Evolutionary conservation across 352 stramenopile genomes (phyloP).

Genomic region (Phytophthora nicotianae): DNA sequence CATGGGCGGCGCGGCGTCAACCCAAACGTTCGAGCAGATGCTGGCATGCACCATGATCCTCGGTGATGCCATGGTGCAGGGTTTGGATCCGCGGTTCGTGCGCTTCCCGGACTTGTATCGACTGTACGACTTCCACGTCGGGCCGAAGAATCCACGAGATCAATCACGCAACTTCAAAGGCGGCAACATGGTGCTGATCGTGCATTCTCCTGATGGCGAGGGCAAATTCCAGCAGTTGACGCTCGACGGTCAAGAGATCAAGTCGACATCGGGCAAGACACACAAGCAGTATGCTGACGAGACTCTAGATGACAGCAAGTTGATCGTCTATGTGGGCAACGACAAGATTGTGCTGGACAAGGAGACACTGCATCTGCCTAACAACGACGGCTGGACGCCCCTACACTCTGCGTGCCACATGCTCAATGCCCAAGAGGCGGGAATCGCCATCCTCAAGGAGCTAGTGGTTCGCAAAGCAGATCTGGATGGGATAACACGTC

Average conservation of each 20-base stretch:
- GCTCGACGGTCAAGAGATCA: constrained; percentile 29
- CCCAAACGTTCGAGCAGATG: constrained; percentile 80
- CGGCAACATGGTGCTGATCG: constrained; percentile 70
- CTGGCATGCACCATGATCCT: constrained; percentile 87
- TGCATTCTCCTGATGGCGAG: constrained; percentile 53
- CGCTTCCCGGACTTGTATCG: constrained; percentile 84
- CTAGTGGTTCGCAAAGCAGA: constrained; percentile 61
- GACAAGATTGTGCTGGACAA: constrained; percentile 81
- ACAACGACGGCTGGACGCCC: constrained; percentile 83
- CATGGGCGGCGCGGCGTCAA: constrained; percentile 78
- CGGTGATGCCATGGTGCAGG: constrained; percentile 81
- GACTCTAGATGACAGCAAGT: constrained; percentile 35
- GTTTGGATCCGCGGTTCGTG: constrained; percentile 78
- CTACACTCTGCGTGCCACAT: constrained; percentile 80
- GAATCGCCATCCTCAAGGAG: constrained; percentile 74
- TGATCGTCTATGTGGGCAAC: constrained; percentile 70
- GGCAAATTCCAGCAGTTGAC: constrained; percentile 59
- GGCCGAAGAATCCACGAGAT: constrained; percentile 52
- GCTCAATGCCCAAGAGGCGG: constrained; percentile 70
- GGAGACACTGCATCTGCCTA: constrained; percentile 63
- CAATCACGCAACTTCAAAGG: constrained; percentile 50
- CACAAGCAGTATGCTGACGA: constrained; percentile 30
- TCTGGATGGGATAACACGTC: constrained; percentile 67
- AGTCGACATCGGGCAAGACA: constrained; percentile 9
- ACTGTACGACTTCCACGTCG: constrained; percentile 84